phyloP scores from a whole-genome alignment of 768 basidiomycete genomes.

The Cystoderma amianthinum region DNA sequence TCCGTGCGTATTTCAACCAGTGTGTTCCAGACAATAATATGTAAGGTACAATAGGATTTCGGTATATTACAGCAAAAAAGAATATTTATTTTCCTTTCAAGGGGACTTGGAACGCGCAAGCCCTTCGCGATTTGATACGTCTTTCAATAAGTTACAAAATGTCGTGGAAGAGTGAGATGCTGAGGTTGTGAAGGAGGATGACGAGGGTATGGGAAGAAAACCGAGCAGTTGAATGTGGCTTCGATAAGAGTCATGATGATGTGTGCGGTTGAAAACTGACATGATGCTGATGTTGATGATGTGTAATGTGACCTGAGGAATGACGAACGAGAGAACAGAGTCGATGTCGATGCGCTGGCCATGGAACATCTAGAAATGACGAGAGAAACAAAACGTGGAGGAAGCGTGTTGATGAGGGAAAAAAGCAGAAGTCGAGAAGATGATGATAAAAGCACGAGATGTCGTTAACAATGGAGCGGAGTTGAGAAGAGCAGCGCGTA shows the following conservation, averaged over 20 bases:
- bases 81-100: constrained; percentile 16
- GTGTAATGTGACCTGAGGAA: neutral
- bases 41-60: neutral
- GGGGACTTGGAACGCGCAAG: constrained; percentile 29
- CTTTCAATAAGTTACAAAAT: constrained; percentile 1
- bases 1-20: neutral
- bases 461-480: too few relatives aligned
- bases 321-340: too few relatives aligned
- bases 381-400: constrained; percentile 3
- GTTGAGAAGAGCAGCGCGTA: too few relatives aligned
- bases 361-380: constrained; percentile 2
- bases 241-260: constrained; percentile 5
- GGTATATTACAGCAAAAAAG: neutral
- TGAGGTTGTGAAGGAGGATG: constrained; percentile 3
- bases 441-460: too few relatives aligned
- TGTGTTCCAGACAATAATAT: neutral
- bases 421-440: too few relatives aligned
- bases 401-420: constrained; percentile 5
- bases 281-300: constrained; percentile 6
- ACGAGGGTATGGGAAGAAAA: constrained; percentile 3
- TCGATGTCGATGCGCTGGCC: constrained; percentile 1
- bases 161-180: constrained; percentile 10
- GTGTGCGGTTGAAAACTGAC: constrained; percentile 5
- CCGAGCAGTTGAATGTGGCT: constrained; percentile 13
- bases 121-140: constrained; percentile 23